Evolutionary conservation across 192 early-diverging fungal species (phyloP), one percentile per base, ranked within the genome.

Genomic region (Coemansia erecta): DNA sequence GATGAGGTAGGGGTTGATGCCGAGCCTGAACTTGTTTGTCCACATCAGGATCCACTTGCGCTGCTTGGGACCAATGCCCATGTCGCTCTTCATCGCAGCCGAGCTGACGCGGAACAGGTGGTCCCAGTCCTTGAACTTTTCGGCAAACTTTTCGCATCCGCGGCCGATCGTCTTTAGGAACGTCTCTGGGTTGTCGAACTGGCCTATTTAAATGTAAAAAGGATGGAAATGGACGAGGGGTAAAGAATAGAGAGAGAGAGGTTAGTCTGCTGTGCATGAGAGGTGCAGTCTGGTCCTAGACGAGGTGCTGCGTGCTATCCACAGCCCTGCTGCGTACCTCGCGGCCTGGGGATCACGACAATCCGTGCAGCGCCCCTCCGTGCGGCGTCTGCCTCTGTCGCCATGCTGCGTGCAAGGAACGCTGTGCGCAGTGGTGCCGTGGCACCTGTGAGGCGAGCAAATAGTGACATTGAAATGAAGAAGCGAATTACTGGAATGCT

Each of bases 21-120:
- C 84, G 10, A 81, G 73, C 14, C 81, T 55, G 63, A 71, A 84
- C 66, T 82, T 76, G 58, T 84, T 75, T 10, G 66, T 66, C 83
- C 83, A 84, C 57, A 62, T 67, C 44, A 84, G 41, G 54, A 84
- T 81, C 74, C 80, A 89, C 68, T 83, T 86, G 67, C 86, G 81
- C 58, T 86, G 81, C 67, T 84, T 85, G 47, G 82, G 76, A 0
- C 76, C 62, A 9, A 89, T 75, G 0, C 75, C 81, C 82, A 87
- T 53, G 17, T 81, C 74, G 10, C 57, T 42, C 66, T 83, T 86
- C 88, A 89, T 84, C 31, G 62, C 74, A 4, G 21, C 18, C 11
- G 82, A 66, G 33, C 70, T 54, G 35, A 77, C 77, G 15, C 68
- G 77, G 55, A 89, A 89, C 50, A 89, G 54, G 22, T 84, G 80